These are phyloP conservation scores for Neurospora terricola DNA, from an alignment of 495 filamentous ascomycete species.

Conservation along the genomic window DNA sequence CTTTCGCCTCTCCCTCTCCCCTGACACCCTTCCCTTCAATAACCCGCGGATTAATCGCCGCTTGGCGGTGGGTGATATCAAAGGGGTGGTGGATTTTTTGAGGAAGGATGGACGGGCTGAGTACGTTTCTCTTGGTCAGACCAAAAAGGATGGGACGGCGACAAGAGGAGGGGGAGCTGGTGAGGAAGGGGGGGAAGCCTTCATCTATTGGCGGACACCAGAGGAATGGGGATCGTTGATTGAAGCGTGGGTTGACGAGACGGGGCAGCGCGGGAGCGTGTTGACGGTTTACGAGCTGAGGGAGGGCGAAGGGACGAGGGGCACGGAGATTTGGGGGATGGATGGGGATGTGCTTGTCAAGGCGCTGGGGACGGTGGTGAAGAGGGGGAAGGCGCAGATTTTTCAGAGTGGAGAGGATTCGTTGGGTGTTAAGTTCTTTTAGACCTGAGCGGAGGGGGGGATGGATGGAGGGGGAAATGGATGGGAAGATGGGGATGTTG, in stretches of 20 bases:
- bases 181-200: constrained; percentile 18
- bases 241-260: constrained; percentile 38
- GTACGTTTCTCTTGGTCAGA: constrained; percentile 44
- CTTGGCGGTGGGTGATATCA: constrained; percentile 51
- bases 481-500: not conserved
- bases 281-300: constrained; percentile 40
- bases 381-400: constrained; percentile 83
- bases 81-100: constrained; percentile 67
- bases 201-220: constrained; percentile 39
- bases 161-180: constrained; percentile 22
- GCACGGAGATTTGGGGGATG: constrained; percentile 55
- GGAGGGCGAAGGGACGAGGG: constrained; percentile 33
- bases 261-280: constrained; percentile 36
- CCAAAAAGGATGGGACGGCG: constrained; percentile 48
- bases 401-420: constrained; percentile 64
- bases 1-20: constrained; percentile 57
- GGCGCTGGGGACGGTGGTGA: constrained; percentile 69
- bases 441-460: not conserved
- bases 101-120: constrained; percentile 57
- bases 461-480: not conserved
- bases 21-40: constrained; percentile 46
- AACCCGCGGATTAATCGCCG: constrained; percentile 44
- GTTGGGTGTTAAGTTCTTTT: constrained; percentile 94
- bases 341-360: constrained; percentile 69
- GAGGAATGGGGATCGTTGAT: constrained; percentile 39